Evolutionary conservation across 179 eudicot genomes (phyloP), one percentile per base, ranked within the genome.

Genomic region (Camellia oleifera): DNA sequence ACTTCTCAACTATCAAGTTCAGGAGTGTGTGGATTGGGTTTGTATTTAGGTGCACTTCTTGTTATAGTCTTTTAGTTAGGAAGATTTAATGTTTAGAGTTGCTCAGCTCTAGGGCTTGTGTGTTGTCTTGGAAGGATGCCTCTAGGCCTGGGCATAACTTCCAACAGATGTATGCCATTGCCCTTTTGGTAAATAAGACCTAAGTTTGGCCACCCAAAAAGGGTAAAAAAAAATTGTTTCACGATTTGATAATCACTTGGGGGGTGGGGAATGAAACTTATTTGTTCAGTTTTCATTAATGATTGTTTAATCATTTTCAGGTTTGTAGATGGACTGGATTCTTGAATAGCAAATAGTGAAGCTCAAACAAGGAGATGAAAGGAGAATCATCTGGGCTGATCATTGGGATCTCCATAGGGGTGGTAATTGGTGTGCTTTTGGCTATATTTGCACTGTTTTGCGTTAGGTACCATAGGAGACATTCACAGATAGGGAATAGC

Each of bases 381-480:
- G 90, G 48, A n/a, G 83, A 80, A 77, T 82, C 94, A 70, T 83
- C 88, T 54, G 95, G 92, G 23, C 82, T 96, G 87, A 91, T 94
- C 26, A 84, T 94, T 64, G 99, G 99, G 70, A 85, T 96, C 81
- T 94, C 99, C 3, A 91, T 94, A 48, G 99, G 99, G 23, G 90
- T 96, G 45, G 98, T 96, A 11, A 90, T 94, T 73, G 99, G 99
- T 69, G 85, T 92, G 48, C 77, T 88, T 68, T 85, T 90, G 86
- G 98, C 99, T 10, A 44, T 92, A 61, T 64, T 84, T 62, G 89
- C 92, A 12, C 75, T 96, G 54, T 83, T 90, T 75, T 94, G 96
- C 86, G 66, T 89, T 61, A 87, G 91, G 81, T 91, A 84, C 75
- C 98, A 85, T 54, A 88, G 86, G 82, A 96, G 83, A 82, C 86